Conservation (phyloP, 257 asterid genomes). For the Gynochthodes officinalis region DNA sequence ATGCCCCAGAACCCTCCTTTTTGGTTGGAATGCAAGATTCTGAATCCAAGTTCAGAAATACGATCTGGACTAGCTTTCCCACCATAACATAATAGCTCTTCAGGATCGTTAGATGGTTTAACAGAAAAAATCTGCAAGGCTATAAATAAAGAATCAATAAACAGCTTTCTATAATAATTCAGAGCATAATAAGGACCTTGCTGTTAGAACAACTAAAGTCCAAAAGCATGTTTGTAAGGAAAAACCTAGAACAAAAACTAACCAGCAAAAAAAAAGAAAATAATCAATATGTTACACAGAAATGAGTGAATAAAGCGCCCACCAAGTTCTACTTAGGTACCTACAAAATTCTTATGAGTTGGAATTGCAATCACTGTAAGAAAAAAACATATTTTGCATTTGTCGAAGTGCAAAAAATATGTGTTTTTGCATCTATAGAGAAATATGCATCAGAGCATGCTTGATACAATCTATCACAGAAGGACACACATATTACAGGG, state of each 20-base stretch:
- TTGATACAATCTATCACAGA: too few species aligned
- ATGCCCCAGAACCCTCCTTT: too few species aligned
- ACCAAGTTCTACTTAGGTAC: neutral
- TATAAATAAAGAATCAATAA: neutral
- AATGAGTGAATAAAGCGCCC: neutral
- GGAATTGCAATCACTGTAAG: neutral
- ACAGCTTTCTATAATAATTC: too few species aligned
- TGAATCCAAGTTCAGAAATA: too few species aligned
- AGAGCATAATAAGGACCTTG: neutral
- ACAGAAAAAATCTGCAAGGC: conserved; percentile 76
- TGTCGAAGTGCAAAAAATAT: conserved; percentile 40
- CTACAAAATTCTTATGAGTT: neutral
- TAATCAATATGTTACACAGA: neutral
- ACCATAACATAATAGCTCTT: conserved; percentile 67
- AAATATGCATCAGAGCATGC: too few species aligned
- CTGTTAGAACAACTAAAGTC: neutral
- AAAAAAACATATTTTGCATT: neutral
- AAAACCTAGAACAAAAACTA: too few species aligned
- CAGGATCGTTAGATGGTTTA: conserved; percentile 43
- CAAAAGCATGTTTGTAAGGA: neutral
- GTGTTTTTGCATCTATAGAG: too few species aligned
- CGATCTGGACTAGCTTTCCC: too few species aligned
- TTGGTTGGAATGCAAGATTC: too few species aligned
- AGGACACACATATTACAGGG: too few species aligned
- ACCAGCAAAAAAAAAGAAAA: too few species aligned